phyloP scores from a whole-genome alignment of 352 stramenopile genomes.

The Globisporangium alternatum region DNA sequence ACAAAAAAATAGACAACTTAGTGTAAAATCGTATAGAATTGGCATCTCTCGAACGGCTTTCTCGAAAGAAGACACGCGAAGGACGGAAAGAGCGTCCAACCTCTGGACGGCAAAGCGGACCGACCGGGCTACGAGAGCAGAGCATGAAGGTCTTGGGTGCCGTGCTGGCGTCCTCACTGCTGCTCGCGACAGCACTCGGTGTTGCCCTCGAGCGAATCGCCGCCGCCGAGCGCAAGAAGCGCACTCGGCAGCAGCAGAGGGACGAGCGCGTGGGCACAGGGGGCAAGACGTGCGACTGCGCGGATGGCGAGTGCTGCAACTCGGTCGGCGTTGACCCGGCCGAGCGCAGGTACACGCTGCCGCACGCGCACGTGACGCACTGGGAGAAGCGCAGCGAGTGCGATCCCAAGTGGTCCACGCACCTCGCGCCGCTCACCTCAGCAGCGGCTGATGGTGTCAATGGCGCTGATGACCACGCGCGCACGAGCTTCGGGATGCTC shows the following conservation, averaged over 20 bases:
- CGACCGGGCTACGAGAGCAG: not conserved
- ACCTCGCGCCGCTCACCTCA: constrained; percentile 31
- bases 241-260: not conserved
- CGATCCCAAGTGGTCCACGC: constrained; percentile 50
- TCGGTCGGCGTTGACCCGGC: constrained; percentile 36
- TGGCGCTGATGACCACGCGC: constrained; percentile 22
- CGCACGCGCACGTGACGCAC: constrained; percentile 65
- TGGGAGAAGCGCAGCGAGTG: constrained; percentile 63
- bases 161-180: constrained; percentile 13
- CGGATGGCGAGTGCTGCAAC: constrained; percentile 77
- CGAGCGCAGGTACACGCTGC: constrained; percentile 70
- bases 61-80: constrained; percentile 2
- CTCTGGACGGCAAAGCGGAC: not conserved
- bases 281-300: constrained; percentile 46
- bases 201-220: constrained; percentile 5
- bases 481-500: constrained; percentile 69
- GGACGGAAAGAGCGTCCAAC: not conserved
- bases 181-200: constrained; percentile 5
- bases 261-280: not conserved
- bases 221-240: constrained; percentile 1
- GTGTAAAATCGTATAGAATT: no score
- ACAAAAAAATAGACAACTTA: no score
- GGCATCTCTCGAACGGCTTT: no score
- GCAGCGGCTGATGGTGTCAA: not conserved
- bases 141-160: constrained; percentile 14